Conservation (phyloP, 176 grass and related monocot genomes). For the Avena sativa region DNA sequence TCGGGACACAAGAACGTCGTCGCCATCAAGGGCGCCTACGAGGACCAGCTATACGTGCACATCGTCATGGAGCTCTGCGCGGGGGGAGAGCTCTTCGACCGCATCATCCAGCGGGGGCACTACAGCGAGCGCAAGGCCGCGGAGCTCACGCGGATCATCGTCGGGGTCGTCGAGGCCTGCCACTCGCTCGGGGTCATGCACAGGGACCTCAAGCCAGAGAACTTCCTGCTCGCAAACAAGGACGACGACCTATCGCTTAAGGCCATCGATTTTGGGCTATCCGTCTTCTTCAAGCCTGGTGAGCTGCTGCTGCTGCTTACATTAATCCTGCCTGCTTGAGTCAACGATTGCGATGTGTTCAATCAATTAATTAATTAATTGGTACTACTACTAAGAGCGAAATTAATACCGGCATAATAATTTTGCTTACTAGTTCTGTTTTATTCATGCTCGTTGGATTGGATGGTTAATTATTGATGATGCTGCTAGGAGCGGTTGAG, state of each 20-base stretch:
- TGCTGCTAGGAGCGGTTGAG: conserved; percentile 6
- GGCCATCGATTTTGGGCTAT: conserved; percentile 97
- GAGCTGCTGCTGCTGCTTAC: conserved; percentile 6
- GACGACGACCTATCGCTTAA: conserved; percentile 91
- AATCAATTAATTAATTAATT: not conserved
- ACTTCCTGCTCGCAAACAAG: conserved; percentile 89
- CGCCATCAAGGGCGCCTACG: conserved; percentile 93
- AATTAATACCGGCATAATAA: conserved; percentile 6
- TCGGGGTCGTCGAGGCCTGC: conserved; percentile 94
- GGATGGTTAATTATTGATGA: not conserved
- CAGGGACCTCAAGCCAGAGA: conserved; percentile 96
- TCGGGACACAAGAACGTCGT: conserved; percentile 86
- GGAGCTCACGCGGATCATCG: conserved; percentile 85
- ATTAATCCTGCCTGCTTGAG: not conserved
- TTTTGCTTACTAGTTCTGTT: not conserved
- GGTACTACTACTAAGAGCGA: not conserved
- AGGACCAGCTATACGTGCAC: conserved; percentile 88
- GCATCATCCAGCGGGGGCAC: conserved; percentile 89
- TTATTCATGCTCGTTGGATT: not conserved
- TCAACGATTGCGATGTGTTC: conserved; percentile 23
- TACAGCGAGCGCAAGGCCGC: conserved; percentile 99
- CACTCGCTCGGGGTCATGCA: conserved; percentile 99
- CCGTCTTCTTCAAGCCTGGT: conserved; percentile 98
- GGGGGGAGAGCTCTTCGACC: conserved; percentile 95
- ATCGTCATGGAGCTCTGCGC: conserved; percentile 99